Evolutionary conservation across 441 rosid species (phyloP), one percentile per base, ranked within the genome.

Genomic region (Bruguiera hainesii): DNA sequence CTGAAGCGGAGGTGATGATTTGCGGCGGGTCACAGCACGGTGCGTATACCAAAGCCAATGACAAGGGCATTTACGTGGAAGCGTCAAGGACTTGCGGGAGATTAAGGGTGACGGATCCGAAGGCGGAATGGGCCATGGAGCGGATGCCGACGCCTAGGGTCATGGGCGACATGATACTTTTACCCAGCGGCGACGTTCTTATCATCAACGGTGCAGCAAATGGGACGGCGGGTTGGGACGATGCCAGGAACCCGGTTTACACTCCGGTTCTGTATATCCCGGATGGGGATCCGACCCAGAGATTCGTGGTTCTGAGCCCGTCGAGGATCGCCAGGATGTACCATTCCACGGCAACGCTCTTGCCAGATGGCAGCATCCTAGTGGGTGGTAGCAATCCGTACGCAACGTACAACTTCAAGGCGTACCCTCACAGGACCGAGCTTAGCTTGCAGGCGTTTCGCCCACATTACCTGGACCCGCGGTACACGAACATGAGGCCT

Each of bases 331-430:
- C 96, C 9, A 77, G 97, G 28, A 84, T 93, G 95, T 93, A 93
- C 75, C 97, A 93, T 61, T 87, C 98, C 0, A 66, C 91, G 0
- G 91, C 94, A 5, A 77, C 76, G 42, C 81, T 93, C 37, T 73
- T 90, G 66, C 81, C 88, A 55, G 97, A 90, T 58, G 96, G 95
- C 28, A 83, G 96, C 69, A 75, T 93, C n/a, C 68, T 93, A 28
- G 88, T 93, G 60, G 96, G 91, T 5, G 98, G 98, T 16, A 89
- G 98, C 76, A 93, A 93, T 71, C 98, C 96, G 16, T 86, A 93
- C 76, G 67, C 63, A 21, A 76, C 48, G 49, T 89, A 93, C 79
- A 79, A 83, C 66, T 89, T 87, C 84, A 87, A 83, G 8, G 86
- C 81, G 28, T 26, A 60, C 11, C 85, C 82, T 6, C 88, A 86